Evolutionary conservation across 495 filamentous ascomycete species (phyloP), one percentile per base, ranked within the genome.

Genomic region (Staphylotrichum tortipilum): DNA sequence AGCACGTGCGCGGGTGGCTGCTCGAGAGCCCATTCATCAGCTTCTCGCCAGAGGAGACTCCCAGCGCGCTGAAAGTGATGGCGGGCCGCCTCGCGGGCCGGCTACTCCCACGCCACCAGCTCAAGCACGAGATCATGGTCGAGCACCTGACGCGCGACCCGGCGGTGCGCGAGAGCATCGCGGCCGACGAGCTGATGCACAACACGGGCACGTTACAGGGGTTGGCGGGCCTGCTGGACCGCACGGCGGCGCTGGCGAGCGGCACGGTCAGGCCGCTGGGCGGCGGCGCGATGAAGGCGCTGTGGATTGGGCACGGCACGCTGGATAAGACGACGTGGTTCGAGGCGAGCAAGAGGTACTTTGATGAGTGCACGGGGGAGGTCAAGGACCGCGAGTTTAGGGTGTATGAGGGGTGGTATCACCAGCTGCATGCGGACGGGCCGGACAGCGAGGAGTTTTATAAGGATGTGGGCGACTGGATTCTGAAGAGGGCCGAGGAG

Each of bases 151-250:
- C 73, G 23, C 76, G 86, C 7, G 84, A 94, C 64, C 66, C 72
- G 33, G 69, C 58, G 18, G 78, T 86, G 24, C 68, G 71, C 29
- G 61, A 72, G 59, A 74, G 67, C 22, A 73, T 82, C 34, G 66
- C 57, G 18, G 75, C 72, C 18, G 88, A 95, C 63, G 55, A 67
- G 57, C 69, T 95, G 47, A 76, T 79, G 61, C 88, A 94, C 66
- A 73, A 87, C 59, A 86, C 77, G 1, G 90, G 88, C 11, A 94
- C 89, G 33, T 66, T 94, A 17, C 81, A 86, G 61, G 85, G 83
- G 2, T 58, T 94, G 24, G 71, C 81, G 3, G 81, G 79, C 0
- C 79, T 95, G 81, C 61, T 95, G 55, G 84, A 88, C 53, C 78
- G 89, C 28, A 78, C 76, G 15, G 66, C 60, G 9, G 67, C 64